These are phyloP conservation scores for Geotrichum bryndzae DNA, from an alignment of 1,139 yeast species.

Conservation along the genomic window DNA sequence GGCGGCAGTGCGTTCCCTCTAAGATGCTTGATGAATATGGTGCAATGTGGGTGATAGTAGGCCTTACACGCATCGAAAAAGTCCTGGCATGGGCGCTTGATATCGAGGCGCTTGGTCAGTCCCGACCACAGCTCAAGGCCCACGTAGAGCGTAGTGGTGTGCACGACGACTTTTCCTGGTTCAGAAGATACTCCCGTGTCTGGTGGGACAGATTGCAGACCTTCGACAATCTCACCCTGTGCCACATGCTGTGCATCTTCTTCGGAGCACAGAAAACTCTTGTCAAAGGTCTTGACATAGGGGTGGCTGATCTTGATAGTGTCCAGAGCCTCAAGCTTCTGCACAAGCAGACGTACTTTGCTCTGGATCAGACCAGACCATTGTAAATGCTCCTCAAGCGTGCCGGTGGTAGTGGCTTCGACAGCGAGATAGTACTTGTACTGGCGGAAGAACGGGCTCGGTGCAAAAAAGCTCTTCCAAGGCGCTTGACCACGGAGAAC, in stretches of 20 bases:
- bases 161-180: slow-evolving; percentile 38
- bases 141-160: slow-evolving; percentile 68
- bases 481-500: slow-evolving; percentile 54
- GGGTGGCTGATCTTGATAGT: slow-evolving; percentile 86
- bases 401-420: slow-evolving; percentile 65
- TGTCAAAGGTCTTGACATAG: slow-evolving; percentile 67
- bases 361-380: slow-evolving; percentile 94
- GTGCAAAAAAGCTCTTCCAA: slow-evolving; percentile 71
- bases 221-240: slow-evolving; percentile 33
- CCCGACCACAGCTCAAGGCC: slow-evolving; percentile 65
- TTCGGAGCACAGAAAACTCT: slow-evolving; percentile 46
- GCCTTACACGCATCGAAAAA: slow-evolving; percentile 73
- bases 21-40: slow-evolving; percentile 64
- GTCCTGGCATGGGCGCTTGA: slow-evolving; percentile 87
- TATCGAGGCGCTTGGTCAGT: slow-evolving; percentile 56
- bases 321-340: slow-evolving; percentile 66
- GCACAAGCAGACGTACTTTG: slow-evolving; percentile 70
- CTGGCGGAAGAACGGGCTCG: slow-evolving; percentile 71
- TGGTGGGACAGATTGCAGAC: slow-evolving; percentile 21
- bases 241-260: slow-evolving; percentile 51
- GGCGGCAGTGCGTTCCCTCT: slow-evolving; percentile 71
- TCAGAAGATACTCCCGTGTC: slow-evolving; percentile 31
- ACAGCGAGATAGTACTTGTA: slow-evolving; percentile 83
- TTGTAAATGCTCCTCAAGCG: slow-evolving; percentile 72
- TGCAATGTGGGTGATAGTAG: slow-evolving; percentile 57